These are phyloP conservation scores for Emmonsia crescens DNA, from an alignment of 2,329 filamentous ascomycete species.

Conservation along the genomic window DNA sequence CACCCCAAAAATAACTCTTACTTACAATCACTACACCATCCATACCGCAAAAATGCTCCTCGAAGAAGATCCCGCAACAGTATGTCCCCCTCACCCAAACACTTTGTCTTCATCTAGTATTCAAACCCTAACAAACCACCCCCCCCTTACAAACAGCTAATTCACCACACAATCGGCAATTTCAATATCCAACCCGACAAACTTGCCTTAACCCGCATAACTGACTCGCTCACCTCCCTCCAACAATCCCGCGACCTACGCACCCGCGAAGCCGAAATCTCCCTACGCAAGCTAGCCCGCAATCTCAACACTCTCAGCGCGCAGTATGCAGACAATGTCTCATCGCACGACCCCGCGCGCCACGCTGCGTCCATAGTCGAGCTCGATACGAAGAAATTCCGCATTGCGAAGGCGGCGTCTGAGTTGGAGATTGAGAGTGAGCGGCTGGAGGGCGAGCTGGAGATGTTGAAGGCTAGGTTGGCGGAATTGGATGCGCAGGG, in stretches of 20 bases:
- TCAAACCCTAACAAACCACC: no score
- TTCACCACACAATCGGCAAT: slow-evolving; percentile 82
- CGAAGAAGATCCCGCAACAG: slow-evolving; percentile 81
- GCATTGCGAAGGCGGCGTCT: slow-evolving; percentile 78
- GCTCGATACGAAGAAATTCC: slow-evolving; percentile 88
- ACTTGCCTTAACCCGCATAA: slow-evolving; percentile 68
- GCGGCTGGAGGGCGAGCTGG: slow-evolving; percentile 67
- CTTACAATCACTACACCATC: no score
- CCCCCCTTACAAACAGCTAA: slow-evolving; percentile 49
- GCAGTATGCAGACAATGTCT: slow-evolving; percentile 66
- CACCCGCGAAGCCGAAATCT: slow-evolving; percentile 56
- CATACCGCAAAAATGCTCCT: slow-evolving; percentile 62
- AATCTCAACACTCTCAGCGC: slow-evolving; percentile 62
- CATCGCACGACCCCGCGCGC: slow-evolving; percentile 62
- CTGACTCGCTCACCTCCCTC: slow-evolving; percentile 73
- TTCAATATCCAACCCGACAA: slow-evolving; percentile 93
- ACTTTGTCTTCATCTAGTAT: no score
- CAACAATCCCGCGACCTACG: slow-evolving; percentile 71
- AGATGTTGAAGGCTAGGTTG: slow-evolving; percentile 61
- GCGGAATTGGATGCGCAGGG: slow-evolving; percentile 80
- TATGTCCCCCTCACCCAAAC: slow-evolving; percentile 41
- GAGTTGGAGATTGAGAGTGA: slow-evolving; percentile 94
- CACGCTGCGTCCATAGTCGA: slow-evolving; percentile 78
- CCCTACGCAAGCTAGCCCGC: slow-evolving; percentile 62
- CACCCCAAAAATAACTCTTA: neutral